phyloP scores from a whole-genome alignment of 805 yeast genomes.

The Suhomyces kilbournensis region DNA sequence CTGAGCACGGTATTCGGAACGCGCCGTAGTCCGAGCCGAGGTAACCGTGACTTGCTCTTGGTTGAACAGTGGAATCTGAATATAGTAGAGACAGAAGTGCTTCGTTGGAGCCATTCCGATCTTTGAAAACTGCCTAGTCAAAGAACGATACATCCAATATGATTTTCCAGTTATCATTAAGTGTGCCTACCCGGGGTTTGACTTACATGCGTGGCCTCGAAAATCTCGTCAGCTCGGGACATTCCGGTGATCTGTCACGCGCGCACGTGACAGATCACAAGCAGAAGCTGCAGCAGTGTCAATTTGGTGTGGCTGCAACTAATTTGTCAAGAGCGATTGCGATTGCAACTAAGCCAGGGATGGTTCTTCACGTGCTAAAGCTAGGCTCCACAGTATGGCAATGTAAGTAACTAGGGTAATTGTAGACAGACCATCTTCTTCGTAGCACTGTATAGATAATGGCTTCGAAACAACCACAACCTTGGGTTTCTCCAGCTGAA shows the following conservation, averaged over 20 bases:
- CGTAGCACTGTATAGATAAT: background rate
- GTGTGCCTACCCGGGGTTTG: background rate
- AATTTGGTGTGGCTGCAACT: background rate
- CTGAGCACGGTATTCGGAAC: background rate
- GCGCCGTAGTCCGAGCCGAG: no score
- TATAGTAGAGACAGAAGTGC: no score
- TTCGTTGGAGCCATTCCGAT: no score
- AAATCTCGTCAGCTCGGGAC: background rate
- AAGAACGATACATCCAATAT: background rate
- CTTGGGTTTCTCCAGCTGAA: conserved; percentile 24
- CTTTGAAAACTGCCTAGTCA: background rate
- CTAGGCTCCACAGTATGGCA: background rate
- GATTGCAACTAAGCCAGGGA: background rate
- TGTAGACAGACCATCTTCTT: background rate
- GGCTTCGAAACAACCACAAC: conserved; percentile 5
- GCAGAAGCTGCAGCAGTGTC: background rate
- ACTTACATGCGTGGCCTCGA: background rate
- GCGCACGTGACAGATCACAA: background rate
- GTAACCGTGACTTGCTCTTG: no score
- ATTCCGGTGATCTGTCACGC: background rate
- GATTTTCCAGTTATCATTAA: background rate
- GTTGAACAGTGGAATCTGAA: no score
- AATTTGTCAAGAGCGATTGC: background rate
- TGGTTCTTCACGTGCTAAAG: background rate
- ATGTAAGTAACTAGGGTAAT: background rate